phyloP scores from a whole-genome alignment of 441 rosid genomes.

The Raphanus hybrid region DNA sequence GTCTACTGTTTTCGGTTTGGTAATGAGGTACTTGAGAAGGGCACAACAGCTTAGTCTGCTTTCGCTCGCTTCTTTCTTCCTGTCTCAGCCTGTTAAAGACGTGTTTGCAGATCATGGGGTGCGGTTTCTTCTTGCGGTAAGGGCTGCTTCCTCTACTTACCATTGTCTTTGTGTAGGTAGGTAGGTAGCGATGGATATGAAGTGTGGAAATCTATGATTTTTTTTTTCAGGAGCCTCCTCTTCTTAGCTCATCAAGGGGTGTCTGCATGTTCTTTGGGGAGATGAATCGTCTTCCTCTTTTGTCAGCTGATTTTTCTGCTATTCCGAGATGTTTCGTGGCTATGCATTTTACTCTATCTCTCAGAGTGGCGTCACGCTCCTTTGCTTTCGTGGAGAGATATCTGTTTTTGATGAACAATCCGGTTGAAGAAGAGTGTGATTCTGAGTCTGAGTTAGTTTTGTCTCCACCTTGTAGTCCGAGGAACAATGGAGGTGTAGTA shows the following conservation, averaged over 20 bases:
- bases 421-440: conserved; percentile 41
- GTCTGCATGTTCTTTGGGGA: conserved; percentile 70
- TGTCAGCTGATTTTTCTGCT: conserved; percentile 77
- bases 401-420: conserved; percentile 27
- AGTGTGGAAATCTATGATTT: neutral
- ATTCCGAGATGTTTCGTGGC: conserved; percentile 67
- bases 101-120: conserved; percentile 66
- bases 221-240: conserved; percentile 59
- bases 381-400: conserved; percentile 51
- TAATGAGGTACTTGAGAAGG: conserved; percentile 61
- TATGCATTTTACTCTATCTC: conserved; percentile 53
- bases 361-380: conserved; percentile 43
- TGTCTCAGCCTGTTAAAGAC: conserved; percentile 54
- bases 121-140: conserved; percentile 8
- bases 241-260: conserved; percentile 45
- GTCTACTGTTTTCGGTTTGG: conserved; percentile 41
- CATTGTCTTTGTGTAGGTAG: no score
- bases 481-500: conserved; percentile 46
- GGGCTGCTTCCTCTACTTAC: conserved; percentile 37
- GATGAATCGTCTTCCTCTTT: conserved; percentile 51
- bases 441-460: conserved; percentile 25
- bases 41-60: conserved; percentile 47
- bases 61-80: conserved; percentile 63
- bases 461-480: conserved; percentile 38
- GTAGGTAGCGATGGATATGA: no score